Conservation (phyloP, 2,329 filamentous ascomycete genomes). For the Fusarium paranaense region DNA sequence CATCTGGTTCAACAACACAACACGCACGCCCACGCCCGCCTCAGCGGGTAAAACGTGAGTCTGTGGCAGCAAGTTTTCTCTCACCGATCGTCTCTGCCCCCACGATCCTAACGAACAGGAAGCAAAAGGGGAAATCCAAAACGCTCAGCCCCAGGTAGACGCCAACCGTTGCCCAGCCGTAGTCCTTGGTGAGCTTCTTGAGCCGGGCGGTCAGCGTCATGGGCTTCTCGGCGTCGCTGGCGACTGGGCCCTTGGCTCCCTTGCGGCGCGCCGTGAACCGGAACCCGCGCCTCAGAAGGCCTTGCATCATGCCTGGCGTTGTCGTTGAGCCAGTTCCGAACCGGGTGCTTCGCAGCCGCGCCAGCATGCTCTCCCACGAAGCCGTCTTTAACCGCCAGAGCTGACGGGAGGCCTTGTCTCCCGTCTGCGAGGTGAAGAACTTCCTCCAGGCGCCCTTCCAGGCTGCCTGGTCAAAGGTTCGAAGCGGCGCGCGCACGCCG, state of each 20-base stretch:
- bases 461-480: constrained; percentile 32
- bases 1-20: background rate
- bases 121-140: constrained; percentile 95
- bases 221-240: constrained; percentile 39
- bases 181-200: constrained; percentile 88
- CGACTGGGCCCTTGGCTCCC: constrained; percentile 39
- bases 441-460: constrained; percentile 46
- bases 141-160: constrained; percentile 87
- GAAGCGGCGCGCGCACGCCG: constrained; percentile 36
- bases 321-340: constrained; percentile 29
- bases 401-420: constrained; percentile 29
- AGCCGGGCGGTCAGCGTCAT: constrained; percentile 76
- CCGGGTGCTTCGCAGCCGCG: constrained; percentile 29
- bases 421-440: constrained; percentile 44
- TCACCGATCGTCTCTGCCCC: constrained; percentile 88
- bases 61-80: constrained; percentile 29
- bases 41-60: constrained; percentile 11
- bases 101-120: constrained; percentile 83
- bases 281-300: constrained; percentile 48
- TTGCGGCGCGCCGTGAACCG: constrained; percentile 50
- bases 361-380: constrained; percentile 34
- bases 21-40: background rate
- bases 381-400: constrained; percentile 35
- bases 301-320: constrained; percentile 37
- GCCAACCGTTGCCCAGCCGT: constrained; percentile 93